Conservation (phyloP, 495 filamentous ascomycete species). For the Sordaria brevicollis region DNA sequence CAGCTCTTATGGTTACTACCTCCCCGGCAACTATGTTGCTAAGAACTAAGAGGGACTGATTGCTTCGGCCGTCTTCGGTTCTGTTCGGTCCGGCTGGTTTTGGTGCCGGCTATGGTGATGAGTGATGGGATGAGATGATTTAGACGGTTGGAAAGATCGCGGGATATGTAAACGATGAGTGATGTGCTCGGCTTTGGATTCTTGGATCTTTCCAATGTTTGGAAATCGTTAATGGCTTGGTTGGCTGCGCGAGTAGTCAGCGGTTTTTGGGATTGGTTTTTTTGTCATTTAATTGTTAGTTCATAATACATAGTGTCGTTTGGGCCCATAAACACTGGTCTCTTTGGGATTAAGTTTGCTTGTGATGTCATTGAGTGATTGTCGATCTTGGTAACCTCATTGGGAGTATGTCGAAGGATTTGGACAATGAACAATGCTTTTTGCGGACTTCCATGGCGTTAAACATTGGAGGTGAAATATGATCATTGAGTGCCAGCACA, state of each 20-base stretch:
- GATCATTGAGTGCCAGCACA: too few species aligned
- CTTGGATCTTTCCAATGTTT: not conserved
- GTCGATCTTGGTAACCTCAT: not conserved
- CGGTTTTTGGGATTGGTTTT: not conserved
- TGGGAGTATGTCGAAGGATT: not conserved
- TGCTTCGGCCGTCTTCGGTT: too few species aligned
- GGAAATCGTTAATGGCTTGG: not conserved
- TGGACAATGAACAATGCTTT: too few species aligned
- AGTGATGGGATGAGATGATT: not conserved
- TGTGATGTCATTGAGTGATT: not conserved
- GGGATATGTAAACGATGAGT: not conserved
- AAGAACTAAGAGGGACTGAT: not conserved
- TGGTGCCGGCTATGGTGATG: too few species aligned
- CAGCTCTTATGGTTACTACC: conserved; percentile 7
- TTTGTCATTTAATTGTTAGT: not conserved
- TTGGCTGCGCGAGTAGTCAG: not conserved
- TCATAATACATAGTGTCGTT: not conserved
- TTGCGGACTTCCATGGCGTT: too few species aligned
- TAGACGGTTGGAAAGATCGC: not conserved
- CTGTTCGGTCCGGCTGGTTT: too few species aligned
- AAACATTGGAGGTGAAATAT: too few species aligned
- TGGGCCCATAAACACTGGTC: not conserved
- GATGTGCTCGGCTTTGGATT: not conserved
- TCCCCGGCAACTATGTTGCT: not conserved
- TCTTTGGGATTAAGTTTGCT: not conserved